Conservation (phyloP, 2,329 filamentous ascomycete species). For the Talaromyces sp. region DNA sequence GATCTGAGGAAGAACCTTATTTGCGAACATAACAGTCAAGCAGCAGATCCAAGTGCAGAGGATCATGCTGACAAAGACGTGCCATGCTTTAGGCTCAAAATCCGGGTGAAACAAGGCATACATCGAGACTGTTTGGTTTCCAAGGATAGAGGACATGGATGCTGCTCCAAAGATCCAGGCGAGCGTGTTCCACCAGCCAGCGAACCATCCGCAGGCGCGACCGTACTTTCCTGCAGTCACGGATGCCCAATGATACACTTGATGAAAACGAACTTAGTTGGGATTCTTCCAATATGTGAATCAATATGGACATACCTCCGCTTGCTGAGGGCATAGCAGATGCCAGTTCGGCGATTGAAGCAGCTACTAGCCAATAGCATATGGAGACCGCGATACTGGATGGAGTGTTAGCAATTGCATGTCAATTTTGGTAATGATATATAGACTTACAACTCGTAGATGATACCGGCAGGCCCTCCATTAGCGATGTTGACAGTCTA, state of each 20-base stretch:
- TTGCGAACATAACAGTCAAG: constrained; percentile 54
- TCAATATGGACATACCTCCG: constrained; percentile 37
- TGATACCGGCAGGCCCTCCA: constrained; percentile 59
- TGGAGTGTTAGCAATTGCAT: constrained; percentile 19
- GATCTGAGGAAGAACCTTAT: constrained; percentile 50
- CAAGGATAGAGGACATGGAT: constrained; percentile 56
- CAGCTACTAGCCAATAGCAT: constrained; percentile 58
- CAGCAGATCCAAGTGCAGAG: constrained; percentile 55
- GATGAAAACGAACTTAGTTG: not conserved
- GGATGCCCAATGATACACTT: constrained; percentile 60
- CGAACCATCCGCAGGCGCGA: constrained; percentile 48
- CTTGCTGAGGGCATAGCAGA: constrained; percentile 60
- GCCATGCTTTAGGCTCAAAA: constrained; percentile 54
- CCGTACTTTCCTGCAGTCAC: constrained; percentile 57
- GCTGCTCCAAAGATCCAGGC: constrained; percentile 62
- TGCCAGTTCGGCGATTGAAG: constrained; percentile 59
- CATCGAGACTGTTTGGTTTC: constrained; percentile 59
- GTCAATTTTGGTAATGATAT: no score
- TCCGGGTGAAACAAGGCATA: constrained; percentile 57
- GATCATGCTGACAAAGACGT: constrained; percentile 58
- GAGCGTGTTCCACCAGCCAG: constrained; percentile 45
- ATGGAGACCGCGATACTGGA: constrained; percentile 42
- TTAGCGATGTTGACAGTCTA: constrained; percentile 55
- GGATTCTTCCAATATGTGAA: not conserved
- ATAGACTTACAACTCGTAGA: constrained; percentile 56